Percentiles rank a stretch among this genome's conserved stretches.
These are phyloP conservation scores for Rutstroemia sydowiana DNA, from an alignment of 2,329 filamentous ascomycete genomes.

Conservation along the genomic window DNA sequence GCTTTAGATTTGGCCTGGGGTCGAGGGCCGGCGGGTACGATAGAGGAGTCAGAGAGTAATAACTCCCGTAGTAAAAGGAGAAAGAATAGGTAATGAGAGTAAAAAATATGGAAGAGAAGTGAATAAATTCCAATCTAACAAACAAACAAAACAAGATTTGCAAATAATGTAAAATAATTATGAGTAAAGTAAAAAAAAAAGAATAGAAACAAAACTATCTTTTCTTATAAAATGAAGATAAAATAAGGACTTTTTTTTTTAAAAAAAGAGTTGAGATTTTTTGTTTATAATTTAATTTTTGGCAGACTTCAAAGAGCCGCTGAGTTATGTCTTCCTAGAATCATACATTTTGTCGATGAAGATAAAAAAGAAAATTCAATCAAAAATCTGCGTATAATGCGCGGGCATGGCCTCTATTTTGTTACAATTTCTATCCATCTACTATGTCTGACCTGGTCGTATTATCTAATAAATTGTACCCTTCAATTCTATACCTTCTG, in stretches of 20 bases:
- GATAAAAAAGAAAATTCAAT: conserved; percentile 15
- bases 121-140: too few relatives aligned
- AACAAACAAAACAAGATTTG: too few relatives aligned
- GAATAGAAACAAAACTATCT: too few relatives aligned
- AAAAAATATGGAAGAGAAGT: too few relatives aligned
- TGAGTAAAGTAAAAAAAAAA: too few relatives aligned
- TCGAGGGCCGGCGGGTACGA: not conserved
- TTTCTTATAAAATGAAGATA: not conserved
- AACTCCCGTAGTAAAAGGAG: too few relatives aligned
- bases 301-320: conserved; percentile 30
- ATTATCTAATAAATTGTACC: too few relatives aligned
- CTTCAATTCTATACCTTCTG: too few relatives aligned
- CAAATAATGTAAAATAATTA: too few relatives aligned
- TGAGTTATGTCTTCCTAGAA: conserved; percentile 19
- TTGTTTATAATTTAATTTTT: conserved; percentile 2
- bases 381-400: conserved; percentile 17
- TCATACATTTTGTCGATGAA: conserved; percentile 26
- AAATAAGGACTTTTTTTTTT: not conserved
- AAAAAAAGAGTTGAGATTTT: not conserved
- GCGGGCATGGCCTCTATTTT: conserved; percentile 11
- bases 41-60: too few relatives aligned
- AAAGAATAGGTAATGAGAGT: too few relatives aligned
- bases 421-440: conserved; percentile 1
- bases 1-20: not conserved
- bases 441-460: too few relatives aligned